Percentiles rank a stretch among this genome's conserved stretches.
phyloP scores from a whole-genome alignment of 768 basidiomycete genomes.

The Lenzites betulinus region DNA sequence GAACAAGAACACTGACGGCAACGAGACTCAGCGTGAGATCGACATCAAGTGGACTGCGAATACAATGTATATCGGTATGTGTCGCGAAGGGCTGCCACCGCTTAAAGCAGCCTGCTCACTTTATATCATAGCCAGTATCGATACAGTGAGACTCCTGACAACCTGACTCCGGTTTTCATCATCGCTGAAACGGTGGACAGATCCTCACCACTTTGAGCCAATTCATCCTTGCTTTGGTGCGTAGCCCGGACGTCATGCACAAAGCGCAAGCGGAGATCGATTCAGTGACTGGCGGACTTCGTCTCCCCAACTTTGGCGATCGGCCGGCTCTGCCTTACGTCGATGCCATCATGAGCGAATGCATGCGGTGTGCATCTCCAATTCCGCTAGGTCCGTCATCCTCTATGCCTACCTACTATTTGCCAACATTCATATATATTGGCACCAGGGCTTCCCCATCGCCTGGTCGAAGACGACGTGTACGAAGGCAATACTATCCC shows the following conservation, averaged over 20 bases:
- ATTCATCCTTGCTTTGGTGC: slow-evolving; percentile 40
- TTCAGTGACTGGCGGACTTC: slow-evolving; percentile 24
- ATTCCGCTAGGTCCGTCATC: slow-evolving; percentile 27
- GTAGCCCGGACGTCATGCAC: slow-evolving; percentile 32
- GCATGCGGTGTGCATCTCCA: slow-evolving; percentile 29
- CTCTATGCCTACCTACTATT: not conserved
- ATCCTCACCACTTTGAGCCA: slow-evolving; percentile 23
- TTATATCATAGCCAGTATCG: not conserved
- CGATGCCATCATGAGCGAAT: slow-evolving; percentile 33
- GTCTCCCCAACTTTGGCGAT: slow-evolving; percentile 33
- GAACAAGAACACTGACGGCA: not conserved
- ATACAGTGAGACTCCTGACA: not conserved
- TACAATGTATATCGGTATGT: slow-evolving; percentile 1
- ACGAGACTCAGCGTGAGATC: not conserved
- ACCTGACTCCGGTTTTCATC: too few relatives aligned
- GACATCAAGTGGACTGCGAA: slow-evolving; percentile 2
- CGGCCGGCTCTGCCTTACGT: slow-evolving; percentile 31
- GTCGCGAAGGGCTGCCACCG: not conserved
- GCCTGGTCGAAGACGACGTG: slow-evolving; percentile 29
- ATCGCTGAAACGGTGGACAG: slow-evolving; percentile 8
- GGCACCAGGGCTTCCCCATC: slow-evolving; percentile 24
- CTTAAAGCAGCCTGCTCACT: not conserved
- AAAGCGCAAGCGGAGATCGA: slow-evolving; percentile 37
- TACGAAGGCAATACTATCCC: slow-evolving; percentile 24
- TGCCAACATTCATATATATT: not conserved